Conservation (phyloP, 2,329 filamentous ascomycete species). For the Hymenoscyphus occultus region DNA sequence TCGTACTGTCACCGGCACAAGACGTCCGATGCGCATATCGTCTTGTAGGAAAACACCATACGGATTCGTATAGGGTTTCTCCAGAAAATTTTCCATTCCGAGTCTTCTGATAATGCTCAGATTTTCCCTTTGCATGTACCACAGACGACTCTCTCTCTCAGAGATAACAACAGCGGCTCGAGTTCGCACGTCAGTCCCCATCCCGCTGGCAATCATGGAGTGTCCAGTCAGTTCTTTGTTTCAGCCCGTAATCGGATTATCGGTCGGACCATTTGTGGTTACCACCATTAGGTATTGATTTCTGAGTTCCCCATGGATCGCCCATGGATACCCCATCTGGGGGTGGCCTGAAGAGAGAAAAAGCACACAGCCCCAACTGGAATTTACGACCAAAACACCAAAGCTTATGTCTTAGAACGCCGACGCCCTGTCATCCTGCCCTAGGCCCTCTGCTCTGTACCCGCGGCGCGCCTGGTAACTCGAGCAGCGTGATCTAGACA, state of each 20-base stretch:
- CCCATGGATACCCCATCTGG: neutral
- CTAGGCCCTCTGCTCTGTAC: neutral
- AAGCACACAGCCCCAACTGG: neutral
- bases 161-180: neutral
- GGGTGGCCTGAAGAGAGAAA: neutral
- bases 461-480: neutral
- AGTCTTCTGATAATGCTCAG: neutral
- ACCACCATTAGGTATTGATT: no score
- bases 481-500: neutral
- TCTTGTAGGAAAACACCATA: neutral
- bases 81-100: neutral
- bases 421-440: neutral
- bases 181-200: neutral
- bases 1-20: no score
- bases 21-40: no score
- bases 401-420: neutral
- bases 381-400: conserved; percentile 1
- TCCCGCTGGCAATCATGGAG: neutral
- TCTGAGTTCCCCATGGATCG: neutral
- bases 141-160: neutral
- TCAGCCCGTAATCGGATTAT: no score
- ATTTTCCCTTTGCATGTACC: neutral
- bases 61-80: neutral
- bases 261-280: no score
- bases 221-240: no score